A percentile compares a stretch with the other conserved stretches of the same genome.
phyloP scores from a whole-genome alignment of 164 flowering plant genomes.

The Santalum album region DNA sequence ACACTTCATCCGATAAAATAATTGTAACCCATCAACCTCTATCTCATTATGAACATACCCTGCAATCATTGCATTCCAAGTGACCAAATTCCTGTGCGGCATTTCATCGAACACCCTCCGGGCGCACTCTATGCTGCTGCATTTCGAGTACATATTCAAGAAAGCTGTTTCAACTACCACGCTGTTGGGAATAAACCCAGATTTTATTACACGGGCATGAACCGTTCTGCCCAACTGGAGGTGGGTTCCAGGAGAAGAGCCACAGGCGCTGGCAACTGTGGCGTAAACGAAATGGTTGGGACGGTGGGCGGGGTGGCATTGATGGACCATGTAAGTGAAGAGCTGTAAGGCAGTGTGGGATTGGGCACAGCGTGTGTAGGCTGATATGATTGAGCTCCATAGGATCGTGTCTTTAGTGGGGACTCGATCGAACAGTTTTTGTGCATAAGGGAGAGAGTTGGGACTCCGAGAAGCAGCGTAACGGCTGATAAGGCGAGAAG shows the following conservation, averaged over 20 bases:
- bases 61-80: conserved; percentile 36
- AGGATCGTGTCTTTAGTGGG: conserved; percentile 31
- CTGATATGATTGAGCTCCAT: conserved; percentile 33
- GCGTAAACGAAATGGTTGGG: conserved; percentile 19
- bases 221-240: conserved; percentile 16
- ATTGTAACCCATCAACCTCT: conserved; percentile 20
- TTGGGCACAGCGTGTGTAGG: conserved; percentile 16
- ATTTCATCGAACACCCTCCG: conserved; percentile 25
- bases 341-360: conserved; percentile 22
- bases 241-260: background rate
- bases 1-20: conserved; percentile 29
- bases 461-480: no score
- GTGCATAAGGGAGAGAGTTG: no score
- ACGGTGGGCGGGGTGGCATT: conserved; percentile 20
- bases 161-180: conserved; percentile 27
- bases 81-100: conserved; percentile 19
- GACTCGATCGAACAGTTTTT: conserved; percentile 25
- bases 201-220: conserved; percentile 8
- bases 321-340: conserved; percentile 17
- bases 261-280: conserved; percentile 30
- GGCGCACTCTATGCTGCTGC: conserved; percentile 9
- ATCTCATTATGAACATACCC: conserved; percentile 21
- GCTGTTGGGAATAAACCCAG: conserved; percentile 4
- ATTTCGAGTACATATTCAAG: conserved; percentile 24
- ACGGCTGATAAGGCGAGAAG: no score